A percentile compares a stretch with the other conserved stretches of the same genome.
These are phyloP conservation scores for Ambrosiella xylebori DNA, from an alignment of 2,329 filamentous ascomycete genomes.

Conservation along the genomic window DNA sequence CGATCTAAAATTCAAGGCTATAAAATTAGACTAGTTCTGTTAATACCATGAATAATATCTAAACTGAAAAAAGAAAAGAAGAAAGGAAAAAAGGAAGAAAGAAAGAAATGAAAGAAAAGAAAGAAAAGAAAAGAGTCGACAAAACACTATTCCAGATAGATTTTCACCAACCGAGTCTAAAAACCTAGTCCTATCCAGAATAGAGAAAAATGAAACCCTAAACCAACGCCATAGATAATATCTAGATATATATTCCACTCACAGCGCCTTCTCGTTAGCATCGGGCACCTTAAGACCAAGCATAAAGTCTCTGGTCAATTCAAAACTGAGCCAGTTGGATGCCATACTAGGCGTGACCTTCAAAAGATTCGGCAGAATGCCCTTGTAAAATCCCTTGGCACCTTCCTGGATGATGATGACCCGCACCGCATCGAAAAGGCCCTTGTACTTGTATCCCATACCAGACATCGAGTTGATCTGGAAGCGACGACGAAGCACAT, in stretches of 20 bases:
- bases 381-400: conserved; percentile 76
- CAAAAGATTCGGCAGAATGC: conserved; percentile 82
- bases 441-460: conserved; percentile 91
- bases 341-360: conserved; percentile 99
- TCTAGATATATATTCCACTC: neutral
- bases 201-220: neutral
- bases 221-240: neutral
- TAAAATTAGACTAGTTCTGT: too few species aligned
- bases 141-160: neutral
- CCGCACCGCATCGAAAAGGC: conserved; percentile 63
- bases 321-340: conserved; percentile 94
- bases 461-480: conserved; percentile 99
- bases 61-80: too few species aligned
- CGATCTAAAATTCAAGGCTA: too few species aligned
- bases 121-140: neutral
- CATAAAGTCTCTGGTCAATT: conserved; percentile 78
- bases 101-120: too few species aligned
- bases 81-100: neutral
- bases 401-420: conserved; percentile 77
- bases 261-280: conserved; percentile 15
- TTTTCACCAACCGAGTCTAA: neutral
- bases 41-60: too few species aligned
- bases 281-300: conserved; percentile 38
- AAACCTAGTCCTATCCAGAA: neutral
- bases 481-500: conserved; percentile 82